A percentile compares a stretch with the other conserved stretches of the same genome.
Evolutionary conservation across 768 basidiomycete genomes (phyloP).

Genomic region (Pisolithus microcarpus): DNA sequence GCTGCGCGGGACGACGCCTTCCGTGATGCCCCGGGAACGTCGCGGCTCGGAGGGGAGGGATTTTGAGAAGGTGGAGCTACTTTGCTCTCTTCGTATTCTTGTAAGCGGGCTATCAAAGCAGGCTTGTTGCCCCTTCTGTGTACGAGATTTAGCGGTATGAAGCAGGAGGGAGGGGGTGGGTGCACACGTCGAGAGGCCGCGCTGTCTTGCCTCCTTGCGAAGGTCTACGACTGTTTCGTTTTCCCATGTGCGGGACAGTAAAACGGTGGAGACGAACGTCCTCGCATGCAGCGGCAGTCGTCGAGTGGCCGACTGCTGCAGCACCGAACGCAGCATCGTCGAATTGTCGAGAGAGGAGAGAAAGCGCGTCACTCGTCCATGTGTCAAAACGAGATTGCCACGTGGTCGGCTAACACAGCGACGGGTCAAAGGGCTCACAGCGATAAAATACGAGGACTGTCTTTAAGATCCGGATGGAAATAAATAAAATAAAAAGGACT

Average conservation of each 20-base stretch:
- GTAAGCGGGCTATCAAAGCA: slow-evolving; percentile 46
- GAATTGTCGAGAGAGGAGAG: not conserved
- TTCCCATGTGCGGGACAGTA: slow-evolving; percentile 52
- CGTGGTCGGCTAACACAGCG: no score
- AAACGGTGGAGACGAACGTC: slow-evolving; percentile 45
- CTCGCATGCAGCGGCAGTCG: slow-evolving; percentile 15
- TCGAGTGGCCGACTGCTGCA: slow-evolving; percentile 3
- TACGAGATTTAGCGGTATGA: no score
- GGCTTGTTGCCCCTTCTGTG: slow-evolving; percentile 54
- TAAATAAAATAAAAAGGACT: no score
- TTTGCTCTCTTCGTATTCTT: slow-evolving; percentile 42
- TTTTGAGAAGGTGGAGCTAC: slow-evolving; percentile 13
- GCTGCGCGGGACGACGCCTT: slow-evolving; percentile 18
- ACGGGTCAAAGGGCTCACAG: not conserved
- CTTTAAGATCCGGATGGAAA: no score
- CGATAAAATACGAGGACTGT: no score
- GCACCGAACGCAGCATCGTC: slow-evolving; percentile 18
- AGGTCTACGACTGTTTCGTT: slow-evolving; percentile 43
- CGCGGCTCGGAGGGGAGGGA: slow-evolving; percentile 11
- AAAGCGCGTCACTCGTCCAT: no score
- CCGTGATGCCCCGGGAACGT: slow-evolving; percentile 17
- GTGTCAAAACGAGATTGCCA: no score
- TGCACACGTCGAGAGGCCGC: slow-evolving; percentile 51
- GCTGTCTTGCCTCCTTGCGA: slow-evolving; percentile 45
- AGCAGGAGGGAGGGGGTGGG: not conserved